Base-by-base conservation (phyloP, 208 protist species). In the Sergeia podlipaevii region DNA sequence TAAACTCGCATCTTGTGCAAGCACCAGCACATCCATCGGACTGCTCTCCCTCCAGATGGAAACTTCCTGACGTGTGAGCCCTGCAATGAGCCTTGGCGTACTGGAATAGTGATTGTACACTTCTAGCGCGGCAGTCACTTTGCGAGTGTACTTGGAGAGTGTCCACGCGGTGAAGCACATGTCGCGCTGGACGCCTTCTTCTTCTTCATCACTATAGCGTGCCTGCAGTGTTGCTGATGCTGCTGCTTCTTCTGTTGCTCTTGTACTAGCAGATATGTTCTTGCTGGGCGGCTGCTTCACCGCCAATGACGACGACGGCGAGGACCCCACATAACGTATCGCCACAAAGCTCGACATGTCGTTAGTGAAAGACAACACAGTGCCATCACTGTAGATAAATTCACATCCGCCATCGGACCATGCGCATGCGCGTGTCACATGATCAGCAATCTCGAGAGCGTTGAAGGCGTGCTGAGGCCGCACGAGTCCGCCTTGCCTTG, bases 341-440 rank as follows among this genome's bases (percentile, higher is more conserved):
- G 77, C 78, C 15, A 89, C 83, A 52, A 90, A 91, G 8, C 83
- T 91, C 69, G 83, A 76, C 87, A 94, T 94, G 43, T 74, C 18
- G 56, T 94, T 80, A 20, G 68, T 62, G 44, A 94, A 94, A 11
- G 80, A 80, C 15, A 94, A 64, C 1, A 94, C 74, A 10, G 82
- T 86, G 42, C 83, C 80, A 50, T 94, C 87, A n/a, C 63, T 74
- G 55, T 73, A 91, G n/a, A 94, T 52, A 46, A 91, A 91, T 52
- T 94, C 87, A 2, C 67, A 70, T 2, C 70, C 75, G 15, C 72
- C 74, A 43, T 91, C 80, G 21, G 68, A 66, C 82, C 83, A 94
- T 13, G 71, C 74, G 21, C 64, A 74, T 1, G 82, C 82, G 27
- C 67, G 60, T 21, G 83, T 64, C 7, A 94, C 80, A n/a, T 64